Evolutionary conservation across 768 basidiomycete species (phyloP).

Genomic region (Obba rivulosa): DNA sequence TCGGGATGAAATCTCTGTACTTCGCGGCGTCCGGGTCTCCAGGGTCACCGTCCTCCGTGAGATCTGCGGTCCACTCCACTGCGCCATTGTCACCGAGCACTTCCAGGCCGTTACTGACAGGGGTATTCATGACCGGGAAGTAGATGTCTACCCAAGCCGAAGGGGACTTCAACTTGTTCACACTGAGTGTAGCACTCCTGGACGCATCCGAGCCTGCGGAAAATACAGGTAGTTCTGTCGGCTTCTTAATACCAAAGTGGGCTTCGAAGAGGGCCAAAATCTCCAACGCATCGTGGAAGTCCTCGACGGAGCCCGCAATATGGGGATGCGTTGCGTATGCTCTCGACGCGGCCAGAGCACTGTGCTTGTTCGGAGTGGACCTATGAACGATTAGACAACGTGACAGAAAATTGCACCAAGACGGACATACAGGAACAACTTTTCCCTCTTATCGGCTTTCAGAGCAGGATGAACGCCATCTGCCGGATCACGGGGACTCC

Average conservation of each 20-base stretch:
- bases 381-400: slow-evolving; percentile 25
- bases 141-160: slow-evolving; percentile 84
- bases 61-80: slow-evolving; percentile 61
- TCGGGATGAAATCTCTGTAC: slow-evolving; percentile 59
- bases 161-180: slow-evolving; percentile 41
- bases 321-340: slow-evolving; percentile 56
- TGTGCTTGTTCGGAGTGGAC: slow-evolving; percentile 50
- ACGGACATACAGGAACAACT: slow-evolving; percentile 30
- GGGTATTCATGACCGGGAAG: slow-evolving; percentile 82
- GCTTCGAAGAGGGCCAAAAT: slow-evolving; percentile 65
- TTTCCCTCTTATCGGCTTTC: slow-evolving; percentile 18
- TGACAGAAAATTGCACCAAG: not conserved
- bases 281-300: slow-evolving; percentile 55
- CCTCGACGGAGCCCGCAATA: slow-evolving; percentile 52
- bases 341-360: slow-evolving; percentile 53
- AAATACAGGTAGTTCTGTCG: slow-evolving; percentile 50
- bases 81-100: slow-evolving; percentile 61
- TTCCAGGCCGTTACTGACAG: slow-evolving; percentile 60
- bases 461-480: not conserved
- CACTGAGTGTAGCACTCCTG: slow-evolving; percentile 56
- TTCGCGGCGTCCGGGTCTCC: slow-evolving; percentile 67
- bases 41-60: slow-evolving; percentile 69
- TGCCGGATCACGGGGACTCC: not conserved
- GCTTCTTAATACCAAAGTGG: slow-evolving; percentile 52
- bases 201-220: slow-evolving; percentile 67